These are phyloP conservation scores for Termitomyces sp. DNA, from an alignment of 768 basidiomycete species.

Conservation along the genomic window DNA sequence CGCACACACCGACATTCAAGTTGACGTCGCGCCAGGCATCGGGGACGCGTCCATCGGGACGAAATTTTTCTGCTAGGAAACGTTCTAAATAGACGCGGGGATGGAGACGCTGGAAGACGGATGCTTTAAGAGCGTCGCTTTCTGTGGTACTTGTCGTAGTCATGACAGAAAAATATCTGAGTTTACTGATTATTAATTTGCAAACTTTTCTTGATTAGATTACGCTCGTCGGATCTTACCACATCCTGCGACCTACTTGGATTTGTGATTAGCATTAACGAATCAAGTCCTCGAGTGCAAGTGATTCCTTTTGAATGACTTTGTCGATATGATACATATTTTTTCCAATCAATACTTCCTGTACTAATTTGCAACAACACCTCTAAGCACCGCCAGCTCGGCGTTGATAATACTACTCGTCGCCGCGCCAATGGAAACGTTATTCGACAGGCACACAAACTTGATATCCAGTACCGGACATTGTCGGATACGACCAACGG, in stretches of 20 bases:
- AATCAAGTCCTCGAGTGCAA: neutral
- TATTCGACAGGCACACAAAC: constrained; percentile 89
- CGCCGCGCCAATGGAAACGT: constrained; percentile 93
- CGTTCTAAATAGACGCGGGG: constrained; percentile 84
- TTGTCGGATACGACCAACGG: constrained; percentile 85
- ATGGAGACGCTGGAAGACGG: constrained; percentile 83
- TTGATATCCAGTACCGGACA: constrained; percentile 94
- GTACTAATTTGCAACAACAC: constrained; percentile 18
- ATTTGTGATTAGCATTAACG: neutral
- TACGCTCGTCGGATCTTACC: neutral
- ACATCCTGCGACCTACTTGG: neutral
- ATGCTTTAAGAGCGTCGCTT: constrained; percentile 36
- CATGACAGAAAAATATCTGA: constrained; percentile 5
- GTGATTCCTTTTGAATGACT: neutral
- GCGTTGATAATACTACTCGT: constrained; percentile 98
- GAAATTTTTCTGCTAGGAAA: constrained; percentile 69
- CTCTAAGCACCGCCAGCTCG: constrained; percentile 85
- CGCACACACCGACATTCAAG: constrained; percentile 69
- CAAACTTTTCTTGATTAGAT: neutral
- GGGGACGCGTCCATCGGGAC: constrained; percentile 80
- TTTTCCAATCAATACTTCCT: neutral
- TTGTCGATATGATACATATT: constrained; percentile 1
- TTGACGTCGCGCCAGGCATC: constrained; percentile 68
- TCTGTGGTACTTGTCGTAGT: constrained; percentile 13
- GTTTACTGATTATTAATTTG: neutral